Evolutionary conservation across 148 eudicot genomes (phyloP).

Genomic region (Tetragonia tetragonoides): DNA sequence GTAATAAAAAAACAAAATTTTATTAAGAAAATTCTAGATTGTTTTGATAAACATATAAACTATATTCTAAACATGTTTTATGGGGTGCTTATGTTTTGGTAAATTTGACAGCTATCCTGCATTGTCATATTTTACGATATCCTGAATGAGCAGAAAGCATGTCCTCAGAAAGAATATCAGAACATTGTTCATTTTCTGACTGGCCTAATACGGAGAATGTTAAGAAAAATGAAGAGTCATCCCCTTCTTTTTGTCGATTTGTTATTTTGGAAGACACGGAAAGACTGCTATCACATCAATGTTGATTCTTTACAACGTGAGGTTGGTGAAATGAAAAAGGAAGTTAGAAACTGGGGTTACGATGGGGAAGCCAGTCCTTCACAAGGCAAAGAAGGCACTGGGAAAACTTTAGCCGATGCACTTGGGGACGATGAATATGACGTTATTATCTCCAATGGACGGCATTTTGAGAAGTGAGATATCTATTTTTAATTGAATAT

Average conservation of each 20-base stretch:
- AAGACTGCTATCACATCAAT: constrained; percentile 81
- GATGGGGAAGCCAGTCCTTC: constrained; percentile 47
- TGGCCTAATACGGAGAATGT: constrained; percentile 82
- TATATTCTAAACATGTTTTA: constrained; percentile 20
- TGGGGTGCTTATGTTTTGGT: constrained; percentile 16
- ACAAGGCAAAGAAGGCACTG: constrained; percentile 42
- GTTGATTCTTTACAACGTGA: constrained; percentile 64
- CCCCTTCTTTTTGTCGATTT: constrained; percentile 94
- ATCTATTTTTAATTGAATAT: background rate
- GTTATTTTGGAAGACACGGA: constrained; percentile 82
- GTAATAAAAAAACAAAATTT: constrained; percentile 30
- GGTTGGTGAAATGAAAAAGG: constrained; percentile 62
- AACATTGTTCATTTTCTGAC: constrained; percentile 68
- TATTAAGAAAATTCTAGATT: background rate
- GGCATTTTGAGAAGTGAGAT: constrained; percentile 51
- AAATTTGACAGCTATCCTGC: constrained; percentile 67
- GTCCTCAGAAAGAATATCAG: constrained; percentile 71
- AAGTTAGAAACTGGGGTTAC: constrained; percentile 38
- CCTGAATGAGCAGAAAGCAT: constrained; percentile 79
- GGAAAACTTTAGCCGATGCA: constrained; percentile 87
- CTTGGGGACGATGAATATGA: constrained; percentile 98
- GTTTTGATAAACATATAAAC: background rate
- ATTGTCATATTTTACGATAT: constrained; percentile 70
- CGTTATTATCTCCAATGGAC: constrained; percentile 37
- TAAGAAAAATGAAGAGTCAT: constrained; percentile 80